Evolutionary conservation across 441 rosid genomes (phyloP).

Genomic region (Erysimum pusillum): DNA sequence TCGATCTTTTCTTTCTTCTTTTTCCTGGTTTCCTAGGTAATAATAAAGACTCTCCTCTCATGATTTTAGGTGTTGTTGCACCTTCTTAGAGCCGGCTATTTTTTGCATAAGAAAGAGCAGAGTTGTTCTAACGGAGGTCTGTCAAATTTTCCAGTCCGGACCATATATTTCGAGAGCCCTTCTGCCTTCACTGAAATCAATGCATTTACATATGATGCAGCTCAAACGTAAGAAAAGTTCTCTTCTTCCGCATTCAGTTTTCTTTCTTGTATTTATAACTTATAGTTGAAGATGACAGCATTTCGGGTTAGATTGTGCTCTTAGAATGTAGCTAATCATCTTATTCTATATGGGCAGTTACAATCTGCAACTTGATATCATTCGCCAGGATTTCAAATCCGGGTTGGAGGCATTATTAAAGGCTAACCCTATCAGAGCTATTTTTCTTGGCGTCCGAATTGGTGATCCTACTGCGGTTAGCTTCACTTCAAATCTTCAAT

Average conservation of each 20-base stretch:
- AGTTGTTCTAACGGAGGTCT: constrained; percentile 68
- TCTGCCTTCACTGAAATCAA: constrained; percentile 93
- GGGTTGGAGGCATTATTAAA: constrained; percentile 90
- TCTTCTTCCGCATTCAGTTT: not conserved
- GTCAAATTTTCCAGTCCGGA: constrained; percentile 79
- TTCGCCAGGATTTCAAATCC: constrained; percentile 91
- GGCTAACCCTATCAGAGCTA: constrained; percentile 88
- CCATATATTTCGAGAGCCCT: constrained; percentile 91
- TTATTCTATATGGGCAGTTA: constrained; percentile 64
- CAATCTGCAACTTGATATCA: constrained; percentile 82
- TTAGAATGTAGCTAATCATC: constrained; percentile 30
- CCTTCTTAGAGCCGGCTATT: constrained; percentile 95
- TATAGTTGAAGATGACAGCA: not conserved
- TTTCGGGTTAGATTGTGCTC: constrained; percentile 19
- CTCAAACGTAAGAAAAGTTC: constrained; percentile 68
- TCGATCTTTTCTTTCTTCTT: not conserved
- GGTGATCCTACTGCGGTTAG: constrained; percentile 99
- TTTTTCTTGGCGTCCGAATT: constrained; percentile 97
- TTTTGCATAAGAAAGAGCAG: constrained; percentile 70
- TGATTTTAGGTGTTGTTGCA: constrained; percentile 87
- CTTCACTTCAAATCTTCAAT: constrained; percentile 38
- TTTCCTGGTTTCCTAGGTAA: constrained; percentile 27
- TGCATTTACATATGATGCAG: constrained; percentile 87
- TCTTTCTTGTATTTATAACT: constrained; percentile 6
- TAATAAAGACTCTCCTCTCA: constrained; percentile 38